Percentiles rank a stretch among this genome's conserved stretches.
Conservation (phyloP, 1,139 yeast species). For the Casaregolazyma lundiana region DNA sequence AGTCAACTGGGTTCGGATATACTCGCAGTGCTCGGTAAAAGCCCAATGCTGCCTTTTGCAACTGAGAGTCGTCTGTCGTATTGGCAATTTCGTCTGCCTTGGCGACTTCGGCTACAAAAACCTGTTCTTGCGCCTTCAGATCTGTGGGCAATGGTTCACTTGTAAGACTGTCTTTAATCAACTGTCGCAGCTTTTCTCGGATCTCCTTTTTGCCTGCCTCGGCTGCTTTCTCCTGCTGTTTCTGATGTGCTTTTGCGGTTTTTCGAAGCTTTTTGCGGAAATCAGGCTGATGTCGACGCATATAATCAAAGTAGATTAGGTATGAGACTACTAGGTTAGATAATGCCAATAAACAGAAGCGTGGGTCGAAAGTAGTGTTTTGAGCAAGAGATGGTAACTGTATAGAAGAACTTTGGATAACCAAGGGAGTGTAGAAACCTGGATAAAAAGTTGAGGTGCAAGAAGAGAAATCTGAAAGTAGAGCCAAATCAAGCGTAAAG, state of each 20-base stretch:
- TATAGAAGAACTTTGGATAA: too few relatives aligned
- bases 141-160: slow-evolving; percentile 74
- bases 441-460: too few relatives aligned
- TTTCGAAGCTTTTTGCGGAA: slow-evolving; percentile 75
- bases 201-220: slow-evolving; percentile 55
- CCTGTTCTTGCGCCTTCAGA: slow-evolving; percentile 63
- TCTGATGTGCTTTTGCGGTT: slow-evolving; percentile 51
- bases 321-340: slow-evolving; percentile 49
- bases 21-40: slow-evolving; percentile 94
- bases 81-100: slow-evolving; percentile 55
- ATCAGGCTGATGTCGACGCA: slow-evolving; percentile 74
- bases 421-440: too few relatives aligned
- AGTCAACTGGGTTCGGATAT: slow-evolving; percentile 91
- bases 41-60: slow-evolving; percentile 72
- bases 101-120: slow-evolving; percentile 79
- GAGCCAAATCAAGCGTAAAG: too few relatives aligned
- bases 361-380: too few relatives aligned
- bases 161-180: slow-evolving; percentile 59
- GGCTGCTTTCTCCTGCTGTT: slow-evolving; percentile 53
- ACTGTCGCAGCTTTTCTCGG: slow-evolving; percentile 54
- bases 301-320: slow-evolving; percentile 85
- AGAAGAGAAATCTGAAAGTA: too few relatives aligned
- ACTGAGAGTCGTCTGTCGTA: slow-evolving; percentile 23
- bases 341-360: neutral
- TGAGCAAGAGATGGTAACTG: too few relatives aligned